phyloP scores from a whole-genome alignment of 2,329 filamentous ascomycete genomes.

The Ophiostoma sp. region DNA sequence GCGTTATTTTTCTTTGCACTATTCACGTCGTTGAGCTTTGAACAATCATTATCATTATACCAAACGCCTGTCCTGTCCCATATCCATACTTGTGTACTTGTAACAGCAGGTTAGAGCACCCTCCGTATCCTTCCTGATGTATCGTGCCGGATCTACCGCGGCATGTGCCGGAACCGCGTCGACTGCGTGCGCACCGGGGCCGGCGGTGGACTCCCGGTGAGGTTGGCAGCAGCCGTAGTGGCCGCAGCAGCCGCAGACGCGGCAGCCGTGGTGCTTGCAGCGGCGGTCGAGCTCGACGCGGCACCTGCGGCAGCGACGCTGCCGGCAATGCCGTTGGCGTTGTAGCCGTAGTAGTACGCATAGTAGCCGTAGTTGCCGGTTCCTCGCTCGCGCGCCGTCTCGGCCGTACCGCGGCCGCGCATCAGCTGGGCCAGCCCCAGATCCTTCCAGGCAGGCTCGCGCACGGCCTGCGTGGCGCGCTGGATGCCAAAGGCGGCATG shows the following conservation, averaged over 20 bases:
- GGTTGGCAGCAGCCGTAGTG: no score
- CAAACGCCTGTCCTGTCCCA: not conserved
- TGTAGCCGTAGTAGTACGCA: conserved; percentile 27
- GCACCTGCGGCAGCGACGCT: not conserved
- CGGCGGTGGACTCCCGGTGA: conserved; percentile 3
- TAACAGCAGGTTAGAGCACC: not conserved
- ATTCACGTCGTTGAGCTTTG: not conserved
- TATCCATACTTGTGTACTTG: not conserved
- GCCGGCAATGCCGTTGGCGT: conserved; percentile 20
- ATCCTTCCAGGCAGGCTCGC: conserved; percentile 73
- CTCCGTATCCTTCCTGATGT: not conserved
- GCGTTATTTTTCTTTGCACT: not conserved
- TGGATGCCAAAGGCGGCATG: conserved; percentile 84
- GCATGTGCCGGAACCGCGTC: conserved; percentile 24
- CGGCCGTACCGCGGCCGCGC: conserved; percentile 53
- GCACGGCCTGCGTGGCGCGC: conserved; percentile 65
- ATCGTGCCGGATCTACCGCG: conserved; percentile 6
- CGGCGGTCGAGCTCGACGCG: conserved; percentile 1
- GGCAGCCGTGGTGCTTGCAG: conserved; percentile 11
- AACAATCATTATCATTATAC: not conserved
- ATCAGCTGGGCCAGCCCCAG: conserved; percentile 67
- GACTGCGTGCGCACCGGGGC: conserved; percentile 25
- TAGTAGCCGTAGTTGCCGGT: conserved; percentile 32
- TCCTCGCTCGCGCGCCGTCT: not conserved
- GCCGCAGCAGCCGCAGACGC: not conserved